These are phyloP conservation scores for Cylindrodendrum hubeiense DNA, from an alignment of 2,329 filamentous ascomycete genomes.

Conservation along the genomic window DNA sequence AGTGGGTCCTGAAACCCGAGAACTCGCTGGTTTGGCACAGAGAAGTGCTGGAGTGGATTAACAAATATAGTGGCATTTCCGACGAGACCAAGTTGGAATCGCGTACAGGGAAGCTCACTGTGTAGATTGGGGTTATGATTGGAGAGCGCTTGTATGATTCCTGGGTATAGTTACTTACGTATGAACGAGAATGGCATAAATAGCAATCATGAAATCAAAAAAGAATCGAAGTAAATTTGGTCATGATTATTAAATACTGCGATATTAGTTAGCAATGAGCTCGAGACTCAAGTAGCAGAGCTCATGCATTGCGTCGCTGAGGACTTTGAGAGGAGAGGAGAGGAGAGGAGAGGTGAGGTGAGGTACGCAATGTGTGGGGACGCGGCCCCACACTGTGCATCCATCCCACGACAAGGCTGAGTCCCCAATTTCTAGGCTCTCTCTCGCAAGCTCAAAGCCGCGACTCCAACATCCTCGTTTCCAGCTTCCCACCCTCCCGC, in stretches of 20 bases:
- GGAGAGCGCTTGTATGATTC: not conserved
- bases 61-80: conserved; percentile 67
- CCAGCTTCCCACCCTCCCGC: not conserved
- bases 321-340: no score
- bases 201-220: not conserved
- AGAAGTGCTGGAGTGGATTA: conserved; percentile 84
- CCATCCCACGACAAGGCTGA: conserved; percentile 5
- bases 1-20: conserved; percentile 91
- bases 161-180: not conserved
- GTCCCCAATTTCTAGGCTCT: not conserved
- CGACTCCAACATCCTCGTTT: not conserved
- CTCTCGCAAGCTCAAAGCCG: conserved; percentile 2
- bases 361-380: not conserved
- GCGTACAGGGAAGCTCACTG: conserved; percentile 32
- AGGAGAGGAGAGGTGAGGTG: no score
- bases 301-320: not conserved
- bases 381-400: not conserved
- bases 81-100: conserved; percentile 38
- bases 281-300: no score
- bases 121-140: conserved; percentile 18
- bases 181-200: not conserved
- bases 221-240: no score
- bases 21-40: conserved; percentile 92
- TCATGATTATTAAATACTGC: no score
- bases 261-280: no score